Percentiles rank a stretch among this genome's conserved stretches.
Conservation (phyloP, 2,329 filamentous ascomycete genomes). For the Ophiostoma angusticollis region DNA sequence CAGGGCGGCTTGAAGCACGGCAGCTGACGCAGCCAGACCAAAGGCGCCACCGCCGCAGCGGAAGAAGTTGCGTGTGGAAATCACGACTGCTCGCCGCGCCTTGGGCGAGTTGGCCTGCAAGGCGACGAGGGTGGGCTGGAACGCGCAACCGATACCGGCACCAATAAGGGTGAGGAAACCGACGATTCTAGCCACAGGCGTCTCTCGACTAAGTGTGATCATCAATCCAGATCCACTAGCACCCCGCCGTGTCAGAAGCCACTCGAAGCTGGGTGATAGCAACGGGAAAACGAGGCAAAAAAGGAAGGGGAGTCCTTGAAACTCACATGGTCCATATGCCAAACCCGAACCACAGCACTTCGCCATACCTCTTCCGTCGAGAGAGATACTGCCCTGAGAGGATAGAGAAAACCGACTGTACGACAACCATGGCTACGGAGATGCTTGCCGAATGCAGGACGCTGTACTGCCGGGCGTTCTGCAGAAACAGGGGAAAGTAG, state of each 20-base stretch:
- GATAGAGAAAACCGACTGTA: constrained; percentile 19
- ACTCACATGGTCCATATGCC: constrained; percentile 19
- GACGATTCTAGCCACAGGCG: constrained; percentile 17
- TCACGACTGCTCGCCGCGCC: constrained; percentile 25
- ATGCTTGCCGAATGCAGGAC: constrained; percentile 19
- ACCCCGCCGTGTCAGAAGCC: too few relatives aligned
- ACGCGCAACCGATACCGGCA: constrained; percentile 21
- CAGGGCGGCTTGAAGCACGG: constrained; percentile 19
- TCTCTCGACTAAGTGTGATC: constrained; percentile 11
- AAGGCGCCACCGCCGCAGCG: constrained; percentile 24
- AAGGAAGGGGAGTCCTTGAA: too few relatives aligned
- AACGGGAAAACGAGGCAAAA: too few relatives aligned
- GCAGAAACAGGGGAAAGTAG: neutral
- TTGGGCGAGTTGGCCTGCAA: constrained; percentile 23
- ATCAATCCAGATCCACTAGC: too few relatives aligned
- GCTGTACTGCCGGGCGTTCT: constrained; percentile 8
- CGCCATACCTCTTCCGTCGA: constrained; percentile 18
- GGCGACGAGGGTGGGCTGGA: constrained; percentile 26
- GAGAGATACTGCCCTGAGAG: constrained; percentile 21
- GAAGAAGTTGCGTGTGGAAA: constrained; percentile 24
- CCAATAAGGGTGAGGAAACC: constrained; percentile 22
- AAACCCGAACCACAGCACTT: constrained; percentile 21
- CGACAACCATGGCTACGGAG: constrained; percentile 19
- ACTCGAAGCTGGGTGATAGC: too few relatives aligned
- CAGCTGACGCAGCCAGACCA: constrained; percentile 20